phyloP scores from a whole-genome alignment of 2,329 filamentous ascomycete genomes.

The Penicillium aurantiogriseum region DNA sequence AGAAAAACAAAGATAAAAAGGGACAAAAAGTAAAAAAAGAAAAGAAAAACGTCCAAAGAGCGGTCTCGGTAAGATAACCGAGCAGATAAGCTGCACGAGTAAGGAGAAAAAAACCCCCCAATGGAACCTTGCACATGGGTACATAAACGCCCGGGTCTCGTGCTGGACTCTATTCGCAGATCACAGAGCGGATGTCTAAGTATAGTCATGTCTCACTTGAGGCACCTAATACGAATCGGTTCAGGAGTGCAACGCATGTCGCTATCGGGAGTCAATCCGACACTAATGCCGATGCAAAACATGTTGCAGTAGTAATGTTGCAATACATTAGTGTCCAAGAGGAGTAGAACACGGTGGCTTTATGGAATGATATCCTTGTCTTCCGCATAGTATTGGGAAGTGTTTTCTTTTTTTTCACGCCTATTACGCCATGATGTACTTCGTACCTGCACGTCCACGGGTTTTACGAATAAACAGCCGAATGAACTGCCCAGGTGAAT shows the following conservation, averaged over 20 bases:
- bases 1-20: not conserved
- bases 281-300: conserved; percentile 19
- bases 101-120: not conserved
- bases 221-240: conserved; percentile 12
- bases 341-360: conserved; percentile 1
- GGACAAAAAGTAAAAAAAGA: not conserved
- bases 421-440: not conserved
- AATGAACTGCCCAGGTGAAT: not conserved
- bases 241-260: conserved; percentile 10
- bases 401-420: not conserved
- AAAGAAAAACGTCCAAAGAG: not conserved
- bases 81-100: conserved; percentile 2
- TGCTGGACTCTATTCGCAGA: conserved; percentile 17
- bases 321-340: conserved; percentile 15
- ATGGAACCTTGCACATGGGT: not conserved
- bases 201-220: conserved; percentile 24
- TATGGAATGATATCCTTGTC: not conserved
- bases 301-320: conserved; percentile 23
- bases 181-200: conserved; percentile 15
- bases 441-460: too few species aligned
- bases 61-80: conserved; percentile 12
- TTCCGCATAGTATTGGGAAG: not conserved
- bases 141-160: conserved; percentile 1
- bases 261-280: conserved; percentile 14
- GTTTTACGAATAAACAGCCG: not conserved